Evolutionary conservation across 164 flowering plant species (phyloP), one percentile per base, ranked within the genome.

Genomic region (Annona cherimola): DNA sequence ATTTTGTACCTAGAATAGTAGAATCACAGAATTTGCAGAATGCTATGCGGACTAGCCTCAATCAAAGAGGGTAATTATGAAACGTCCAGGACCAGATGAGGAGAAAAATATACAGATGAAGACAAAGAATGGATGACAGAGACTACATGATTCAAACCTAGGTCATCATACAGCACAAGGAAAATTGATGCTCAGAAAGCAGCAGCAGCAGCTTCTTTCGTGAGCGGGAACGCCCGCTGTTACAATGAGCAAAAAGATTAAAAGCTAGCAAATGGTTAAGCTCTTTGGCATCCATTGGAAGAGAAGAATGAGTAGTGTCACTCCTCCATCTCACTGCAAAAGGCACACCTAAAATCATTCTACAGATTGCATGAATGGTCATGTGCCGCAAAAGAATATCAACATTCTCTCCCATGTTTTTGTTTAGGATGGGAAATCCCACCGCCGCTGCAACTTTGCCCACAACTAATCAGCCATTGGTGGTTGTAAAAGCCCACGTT

Each of bases 341-440:
- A 63, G 35, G 5, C 19, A 3, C 19, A 4, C 8, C 6, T 42
- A 63, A 63, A 63, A 63, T 63, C 66, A 20, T 26, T 63, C 66
- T 63, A 40, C 66, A 50, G 57, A 11, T 63, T 6, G 5, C 14
- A 63, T 39, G 66, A 40, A 63, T 18, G 41, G 5, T 40, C 43
- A 26, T 26, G 9, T 63, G 42, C 66, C 66, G 66, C 66, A 63
- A 63, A 63, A 63, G 66, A 63, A 63, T 63, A 63, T 63, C 66
- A 26, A 50, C 11, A 50, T 11, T 50, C 57, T 11, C 16, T 63
- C 66, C 35, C 35, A 8, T 18, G 43, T 42, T 63, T 26, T 12
- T 63, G 35, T 42, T 18, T 26, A 63, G 41, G 5, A 18, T 35
- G 16, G 66, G 57, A 50, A 50, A 50, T 50, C 14, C 57, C 40